Conservation (phyloP, 805 yeast species). For the Myxozyma kluyveri region DNA sequence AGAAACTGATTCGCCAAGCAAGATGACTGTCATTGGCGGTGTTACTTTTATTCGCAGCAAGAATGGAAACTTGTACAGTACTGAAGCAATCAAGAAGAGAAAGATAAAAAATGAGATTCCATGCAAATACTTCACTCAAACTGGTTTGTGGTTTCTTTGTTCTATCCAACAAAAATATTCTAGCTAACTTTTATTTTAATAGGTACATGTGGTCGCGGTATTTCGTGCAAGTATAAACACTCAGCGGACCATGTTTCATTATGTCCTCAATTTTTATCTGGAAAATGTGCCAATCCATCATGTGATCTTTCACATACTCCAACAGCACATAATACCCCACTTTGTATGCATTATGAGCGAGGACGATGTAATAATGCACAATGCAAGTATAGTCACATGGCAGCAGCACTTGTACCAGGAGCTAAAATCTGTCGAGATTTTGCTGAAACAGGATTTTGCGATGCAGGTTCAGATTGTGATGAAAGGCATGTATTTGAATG, state of each 20-base stretch:
- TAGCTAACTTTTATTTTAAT: slow-evolving; percentile 27
- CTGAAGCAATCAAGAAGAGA: slow-evolving; percentile 23
- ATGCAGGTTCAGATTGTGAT: slow-evolving; percentile 55
- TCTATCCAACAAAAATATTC: background rate
- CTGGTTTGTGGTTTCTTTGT: slow-evolving; percentile 28
- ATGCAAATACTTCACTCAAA: slow-evolving; percentile 36
- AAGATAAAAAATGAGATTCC: slow-evolving; percentile 29
- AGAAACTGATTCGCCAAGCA: slow-evolving; percentile 26
- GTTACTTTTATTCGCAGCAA: slow-evolving; percentile 31
- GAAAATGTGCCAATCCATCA: slow-evolving; percentile 45
- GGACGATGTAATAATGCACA: slow-evolving; percentile 49
- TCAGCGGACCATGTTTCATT: slow-evolving; percentile 50
- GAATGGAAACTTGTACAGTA: slow-evolving; percentile 28
- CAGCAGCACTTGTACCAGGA: slow-evolving; percentile 40
- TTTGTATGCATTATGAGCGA: slow-evolving; percentile 52
- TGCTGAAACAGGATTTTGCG: slow-evolving; percentile 68
- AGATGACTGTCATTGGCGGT: slow-evolving; percentile 33
- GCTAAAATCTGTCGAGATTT: slow-evolving; percentile 62
- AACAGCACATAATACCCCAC: slow-evolving; percentile 57
- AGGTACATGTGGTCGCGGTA: slow-evolving; percentile 56
- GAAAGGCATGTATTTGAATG: slow-evolving; percentile 60
- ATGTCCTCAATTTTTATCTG: slow-evolving; percentile 51
- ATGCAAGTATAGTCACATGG: slow-evolving; percentile 54
- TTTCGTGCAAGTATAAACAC: slow-evolving; percentile 55
- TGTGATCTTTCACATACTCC: slow-evolving; percentile 60